Conservation (phyloP, 2,329 filamentous ascomycete species). For the Fusarium nelsonii region DNA sequence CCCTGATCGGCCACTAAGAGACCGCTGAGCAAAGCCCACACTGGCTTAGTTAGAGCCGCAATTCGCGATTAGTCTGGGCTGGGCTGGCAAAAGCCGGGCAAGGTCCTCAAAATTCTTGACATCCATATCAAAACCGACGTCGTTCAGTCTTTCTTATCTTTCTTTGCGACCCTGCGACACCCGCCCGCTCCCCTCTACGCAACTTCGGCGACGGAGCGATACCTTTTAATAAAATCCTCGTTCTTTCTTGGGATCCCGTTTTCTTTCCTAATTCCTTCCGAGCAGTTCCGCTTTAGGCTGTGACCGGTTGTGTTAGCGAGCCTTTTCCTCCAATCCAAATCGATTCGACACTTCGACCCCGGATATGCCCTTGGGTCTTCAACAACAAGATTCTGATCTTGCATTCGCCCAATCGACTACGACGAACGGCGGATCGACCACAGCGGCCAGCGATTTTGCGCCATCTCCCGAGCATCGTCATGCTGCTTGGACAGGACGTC, state of each 20-base stretch:
- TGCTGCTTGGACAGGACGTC: conserved; percentile 49
- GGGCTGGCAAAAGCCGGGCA: conserved; percentile 10
- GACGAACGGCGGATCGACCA: conserved; percentile 33
- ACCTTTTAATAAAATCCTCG: conserved; percentile 1
- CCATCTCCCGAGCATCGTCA: conserved; percentile 49
- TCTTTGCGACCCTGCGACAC: conserved; percentile 35
- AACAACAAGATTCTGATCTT: conserved; percentile 43
- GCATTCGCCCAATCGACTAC: conserved; percentile 42
- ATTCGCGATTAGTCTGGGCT: conserved; percentile 27
- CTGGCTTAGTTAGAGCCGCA: conserved; percentile 30
- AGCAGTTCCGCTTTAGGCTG: conserved; percentile 24
- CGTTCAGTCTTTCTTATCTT: conserved; percentile 30
- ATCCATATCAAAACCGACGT: conserved; percentile 34
- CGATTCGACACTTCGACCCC: conserved; percentile 9
- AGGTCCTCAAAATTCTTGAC: conserved; percentile 41
- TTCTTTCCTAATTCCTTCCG: conserved; percentile 19
- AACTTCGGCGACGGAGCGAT: conserved; percentile 22
- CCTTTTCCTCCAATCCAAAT: conserved; percentile 14
- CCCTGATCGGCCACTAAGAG: conserved; percentile 30
- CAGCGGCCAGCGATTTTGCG: conserved; percentile 42
- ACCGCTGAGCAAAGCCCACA: conserved; percentile 25
- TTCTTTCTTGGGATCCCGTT: conserved; percentile 28
- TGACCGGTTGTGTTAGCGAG: conserved; percentile 24
- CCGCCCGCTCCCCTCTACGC: conserved; percentile 12
- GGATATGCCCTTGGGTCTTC: conserved; percentile 48